Evolutionary conservation across 805 yeast species (phyloP), one percentile per base, ranked within the genome.

Genomic region (Saturnispora hagleri): DNA sequence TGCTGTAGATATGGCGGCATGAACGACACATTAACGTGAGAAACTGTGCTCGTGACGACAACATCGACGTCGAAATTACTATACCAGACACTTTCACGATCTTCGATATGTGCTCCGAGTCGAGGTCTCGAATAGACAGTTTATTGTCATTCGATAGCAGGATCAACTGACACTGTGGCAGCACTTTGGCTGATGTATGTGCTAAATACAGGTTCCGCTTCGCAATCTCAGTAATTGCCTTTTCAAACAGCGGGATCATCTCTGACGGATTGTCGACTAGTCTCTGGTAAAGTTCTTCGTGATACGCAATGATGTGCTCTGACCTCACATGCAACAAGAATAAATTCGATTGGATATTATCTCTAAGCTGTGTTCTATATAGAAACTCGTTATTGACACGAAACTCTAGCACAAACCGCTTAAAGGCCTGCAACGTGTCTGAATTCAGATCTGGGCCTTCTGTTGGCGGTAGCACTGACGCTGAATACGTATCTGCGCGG

Each of bases 21-120:
- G 79, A 76, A 55, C 95, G 79, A 69, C 99, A 93, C 76, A 90
- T 81, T 51, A 93, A 71, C 57, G 86, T 89, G 31, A 90, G 80
- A 51, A 73, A 75, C 0, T 96, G 86, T 26, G 98, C 96, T 60
- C 93, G 82, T 1, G 97, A 89, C 34, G 85, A 74, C 51, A 93
- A 74, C 28, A 95, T 90, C 3, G 96, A 86, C 1, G 97, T 86
- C 48, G 95, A 84, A 53, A 93, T 91, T 59, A 93, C 78, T 60
- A 93, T 93, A 31, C 99, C 99, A 20, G 96, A 86, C 43, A 93
- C 80, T 51, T 96, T 76, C 35, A 93, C 91, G 51, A 93, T 84
- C 65, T 89, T 87, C 26, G 97, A 81, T 55, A 93, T 89, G 64
- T 88, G 88, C 46, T 84, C 87, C 2, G 97, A 84, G 64, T 86